These are phyloP conservation scores for Pythium brachiatum DNA, from an alignment of 352 stramenopile genomes.

Conservation along the genomic window DNA sequence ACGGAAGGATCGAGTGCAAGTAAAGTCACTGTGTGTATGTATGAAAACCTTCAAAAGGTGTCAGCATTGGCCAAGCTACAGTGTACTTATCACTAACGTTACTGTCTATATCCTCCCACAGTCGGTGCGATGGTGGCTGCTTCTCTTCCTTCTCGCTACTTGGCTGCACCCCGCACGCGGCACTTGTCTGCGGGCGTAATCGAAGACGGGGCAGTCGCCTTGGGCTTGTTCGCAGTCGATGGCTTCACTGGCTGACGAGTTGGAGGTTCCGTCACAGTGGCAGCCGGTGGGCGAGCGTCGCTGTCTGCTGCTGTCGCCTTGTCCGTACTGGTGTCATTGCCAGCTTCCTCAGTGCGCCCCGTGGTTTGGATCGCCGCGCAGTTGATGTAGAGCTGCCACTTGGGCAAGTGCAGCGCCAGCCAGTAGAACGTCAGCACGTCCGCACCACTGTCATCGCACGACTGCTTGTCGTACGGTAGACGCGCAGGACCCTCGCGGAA, in stretches of 20 bases:
- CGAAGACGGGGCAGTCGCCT: not conserved
- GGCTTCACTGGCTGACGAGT: not conserved
- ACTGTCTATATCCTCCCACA: too few relatives aligned
- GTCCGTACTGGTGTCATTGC: not conserved
- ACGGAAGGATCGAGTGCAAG: too few relatives aligned
- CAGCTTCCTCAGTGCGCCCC: not conserved
- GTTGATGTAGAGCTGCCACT: conserved; percentile 50
- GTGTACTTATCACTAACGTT: too few relatives aligned
- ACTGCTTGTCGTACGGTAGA: conserved; percentile 34
- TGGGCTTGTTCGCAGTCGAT: not conserved
- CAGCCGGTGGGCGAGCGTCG: not conserved
- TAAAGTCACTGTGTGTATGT: too few relatives aligned
- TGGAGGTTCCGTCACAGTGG: not conserved
- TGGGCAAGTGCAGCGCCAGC: conserved; percentile 33
- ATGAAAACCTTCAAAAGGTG: too few relatives aligned
- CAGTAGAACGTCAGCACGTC: conserved; percentile 41
- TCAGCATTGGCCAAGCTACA: too few relatives aligned
- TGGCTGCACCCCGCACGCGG: not conserved
- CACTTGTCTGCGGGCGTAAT: not conserved
- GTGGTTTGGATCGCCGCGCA: conserved; percentile 29
- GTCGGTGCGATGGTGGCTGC: too few relatives aligned
- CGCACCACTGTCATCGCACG: conserved; percentile 24
- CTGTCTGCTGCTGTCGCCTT: not conserved
- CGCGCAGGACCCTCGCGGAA: conserved; percentile 19
- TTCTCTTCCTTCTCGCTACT: not conserved